Percentiles rank a stretch among this genome's conserved stretches.
phyloP scores from a whole-genome alignment of 805 yeast genomes.

The Yamadazyma laniorum region DNA sequence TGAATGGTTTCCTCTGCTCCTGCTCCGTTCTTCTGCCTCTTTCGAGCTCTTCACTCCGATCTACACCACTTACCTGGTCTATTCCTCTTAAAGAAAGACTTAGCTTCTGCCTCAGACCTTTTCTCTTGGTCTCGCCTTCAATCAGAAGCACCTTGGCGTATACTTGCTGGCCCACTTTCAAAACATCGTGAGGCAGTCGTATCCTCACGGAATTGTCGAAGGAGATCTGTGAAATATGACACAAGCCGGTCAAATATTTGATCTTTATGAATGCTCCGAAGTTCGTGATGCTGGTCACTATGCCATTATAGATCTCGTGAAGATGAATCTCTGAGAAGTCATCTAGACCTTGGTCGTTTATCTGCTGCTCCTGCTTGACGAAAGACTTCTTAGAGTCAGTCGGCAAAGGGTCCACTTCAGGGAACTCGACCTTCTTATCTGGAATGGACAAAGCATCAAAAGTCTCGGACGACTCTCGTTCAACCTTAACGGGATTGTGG shows the following conservation, averaged over 20 bases:
- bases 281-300: conserved; percentile 54
- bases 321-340: not conserved
- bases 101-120: conserved; percentile 31
- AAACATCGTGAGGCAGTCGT: conserved; percentile 56
- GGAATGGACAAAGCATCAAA: conserved; percentile 16
- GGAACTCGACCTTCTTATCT: conserved; percentile 14
- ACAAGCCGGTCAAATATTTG: conserved; percentile 50
- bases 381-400: not conserved
- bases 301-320: conserved; percentile 55
- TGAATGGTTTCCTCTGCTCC: conserved; percentile 19
- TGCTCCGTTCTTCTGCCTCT: conserved; percentile 13
- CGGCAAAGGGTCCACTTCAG: conserved; percentile 5
- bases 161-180: conserved; percentile 58
- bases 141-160: conserved; percentile 53
- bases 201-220: conserved; percentile 43
- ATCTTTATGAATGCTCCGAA: conserved; percentile 81
- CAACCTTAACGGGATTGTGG: conserved; percentile 4
- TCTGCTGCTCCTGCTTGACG: not conserved
- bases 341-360: not conserved
- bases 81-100: conserved; percentile 68
- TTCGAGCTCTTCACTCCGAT: conserved; percentile 21
- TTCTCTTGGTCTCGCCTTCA: conserved; percentile 32
- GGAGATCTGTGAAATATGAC: conserved; percentile 73
- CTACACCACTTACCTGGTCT: conserved; percentile 66
- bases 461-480: conserved; percentile 7